These are phyloP conservation scores for Citrus maxima DNA, from an alignment of 345 rosid species.

Conservation along the genomic window DNA sequence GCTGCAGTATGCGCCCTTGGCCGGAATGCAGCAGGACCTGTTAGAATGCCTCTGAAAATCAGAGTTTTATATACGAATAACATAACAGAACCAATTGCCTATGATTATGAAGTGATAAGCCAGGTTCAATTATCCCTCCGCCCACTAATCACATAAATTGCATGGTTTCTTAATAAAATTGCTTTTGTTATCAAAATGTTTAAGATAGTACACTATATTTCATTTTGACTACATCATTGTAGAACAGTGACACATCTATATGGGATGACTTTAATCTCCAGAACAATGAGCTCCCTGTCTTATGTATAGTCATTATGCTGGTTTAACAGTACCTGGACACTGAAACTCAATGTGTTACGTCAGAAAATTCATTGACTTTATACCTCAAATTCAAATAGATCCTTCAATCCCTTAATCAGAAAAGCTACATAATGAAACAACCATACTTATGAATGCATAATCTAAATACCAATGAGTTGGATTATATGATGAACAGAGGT, in stretches of 20 bases:
- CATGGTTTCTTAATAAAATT: background rate
- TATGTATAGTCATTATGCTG: background rate
- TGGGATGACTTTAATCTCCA: background rate
- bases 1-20: constrained; percentile 69
- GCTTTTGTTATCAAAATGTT: background rate
- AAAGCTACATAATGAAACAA: background rate
- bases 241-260: background rate
- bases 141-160: background rate
- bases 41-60: constrained; percentile 15
- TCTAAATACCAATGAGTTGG: constrained; percentile 2
- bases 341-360: background rate
- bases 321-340: background rate
- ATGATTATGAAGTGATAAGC: background rate
- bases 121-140: background rate
- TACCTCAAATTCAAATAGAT: background rate
- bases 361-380: background rate
- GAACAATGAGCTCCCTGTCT: background rate
- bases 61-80: constrained; percentile 10
- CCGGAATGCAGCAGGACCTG: constrained; percentile 99
- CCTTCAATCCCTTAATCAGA: background rate
- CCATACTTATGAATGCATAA: too few species aligned
- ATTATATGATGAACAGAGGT: background rate
- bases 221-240: background rate
- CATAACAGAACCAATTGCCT: background rate
- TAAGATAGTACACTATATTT: background rate